Base-by-base conservation (phyloP, 1,284 basidiomycete genomes). In the Rhodotorula sp. region DNA sequence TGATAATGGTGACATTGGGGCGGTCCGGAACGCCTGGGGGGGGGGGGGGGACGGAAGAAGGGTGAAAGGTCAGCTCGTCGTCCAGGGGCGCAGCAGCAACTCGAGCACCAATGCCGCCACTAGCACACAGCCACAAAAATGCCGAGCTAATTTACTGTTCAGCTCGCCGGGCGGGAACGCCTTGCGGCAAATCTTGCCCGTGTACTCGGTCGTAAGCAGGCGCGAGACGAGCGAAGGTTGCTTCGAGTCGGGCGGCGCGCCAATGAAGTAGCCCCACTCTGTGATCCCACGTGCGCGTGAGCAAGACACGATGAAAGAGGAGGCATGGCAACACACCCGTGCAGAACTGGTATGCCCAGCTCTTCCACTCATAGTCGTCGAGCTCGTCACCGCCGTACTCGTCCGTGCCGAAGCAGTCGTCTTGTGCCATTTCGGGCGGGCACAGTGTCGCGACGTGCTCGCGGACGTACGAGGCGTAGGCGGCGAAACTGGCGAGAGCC, bases 191-290 rank as follows among this genome's bases (percentile, higher is more conserved):
- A 91, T 87, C 79, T 90, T 90, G 58, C 88, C 85, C 57, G 87
- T 85, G 74, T 92, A 91, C 15, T 88, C 87, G 18, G 94, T 83
- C 5, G 88, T 90, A 55, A 95, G 75, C 24, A 88, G 81, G 24
- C 84, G 84, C 1, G 91, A 93, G 52, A 94, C 84, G 70, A 94
- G 87, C 30, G 87, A 84, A 34, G 90, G 87, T n/a, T 83, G 77
- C 1, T 83, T 80, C 31, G 81, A 83, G 67, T 86, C 83, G 2
- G 88, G 89, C 13, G 91, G 88, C 0, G 88, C 85, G 22, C 71
- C 75, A 67, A 79, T 78, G 79, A 95, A 94, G 80, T 93, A 97
- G 1, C 94, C 94, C 93, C 94, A 97, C 77, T 94, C 87, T 53
- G 50, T 31, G 26, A 0, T 90, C 50, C 26, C 47, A 34, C 34